Evolutionary conservation across 257 asterid species (phyloP).

Genomic region (Coffea canephora): DNA sequence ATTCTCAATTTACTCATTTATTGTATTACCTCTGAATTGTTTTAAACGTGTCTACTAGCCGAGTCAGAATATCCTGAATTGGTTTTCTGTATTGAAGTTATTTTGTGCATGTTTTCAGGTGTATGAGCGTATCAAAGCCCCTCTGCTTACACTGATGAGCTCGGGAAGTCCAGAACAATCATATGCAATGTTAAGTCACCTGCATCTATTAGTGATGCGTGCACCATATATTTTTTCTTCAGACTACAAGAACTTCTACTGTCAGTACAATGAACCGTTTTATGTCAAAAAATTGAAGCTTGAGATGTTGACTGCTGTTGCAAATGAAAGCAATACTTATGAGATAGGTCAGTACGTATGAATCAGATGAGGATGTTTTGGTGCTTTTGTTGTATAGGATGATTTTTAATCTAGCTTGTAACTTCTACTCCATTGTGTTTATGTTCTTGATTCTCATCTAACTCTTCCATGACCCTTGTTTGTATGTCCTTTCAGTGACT

Average conservation of each 20-base stretch:
- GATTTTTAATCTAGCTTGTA: slow-evolving; percentile 4
- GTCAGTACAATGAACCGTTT: slow-evolving; percentile 97
- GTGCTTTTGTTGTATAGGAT: neutral
- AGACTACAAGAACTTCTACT: slow-evolving; percentile 97
- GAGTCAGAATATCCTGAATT: neutral
- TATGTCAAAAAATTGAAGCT: slow-evolving; percentile 96
- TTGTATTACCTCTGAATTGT: slow-evolving; percentile 7
- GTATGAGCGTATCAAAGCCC: slow-evolving; percentile 98
- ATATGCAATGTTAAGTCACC: slow-evolving; percentile 90
- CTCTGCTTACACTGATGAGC: slow-evolving; percentile 94
- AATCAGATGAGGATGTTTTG: neutral
- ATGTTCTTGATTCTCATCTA: slow-evolving; percentile 9
- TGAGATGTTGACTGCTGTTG: slow-evolving; percentile 98
- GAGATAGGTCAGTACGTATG: slow-evolving; percentile 67
- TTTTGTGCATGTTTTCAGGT: slow-evolving; percentile 44
- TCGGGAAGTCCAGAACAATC: slow-evolving; percentile 99
- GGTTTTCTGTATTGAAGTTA: neutral
- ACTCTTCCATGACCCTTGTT: slow-evolving; percentile 25
- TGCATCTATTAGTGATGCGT: slow-evolving; percentile 95
- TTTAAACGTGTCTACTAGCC: neutral
- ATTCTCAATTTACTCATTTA: slow-evolving; percentile 15
- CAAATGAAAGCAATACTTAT: slow-evolving; percentile 96
- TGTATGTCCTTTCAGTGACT: slow-evolving; percentile 61
- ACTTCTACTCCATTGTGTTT: slow-evolving; percentile 14
- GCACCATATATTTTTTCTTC: slow-evolving; percentile 92